Evolutionary conservation across 306 rosid genomes (phyloP).

Genomic region (Cucurbita moschata): DNA sequence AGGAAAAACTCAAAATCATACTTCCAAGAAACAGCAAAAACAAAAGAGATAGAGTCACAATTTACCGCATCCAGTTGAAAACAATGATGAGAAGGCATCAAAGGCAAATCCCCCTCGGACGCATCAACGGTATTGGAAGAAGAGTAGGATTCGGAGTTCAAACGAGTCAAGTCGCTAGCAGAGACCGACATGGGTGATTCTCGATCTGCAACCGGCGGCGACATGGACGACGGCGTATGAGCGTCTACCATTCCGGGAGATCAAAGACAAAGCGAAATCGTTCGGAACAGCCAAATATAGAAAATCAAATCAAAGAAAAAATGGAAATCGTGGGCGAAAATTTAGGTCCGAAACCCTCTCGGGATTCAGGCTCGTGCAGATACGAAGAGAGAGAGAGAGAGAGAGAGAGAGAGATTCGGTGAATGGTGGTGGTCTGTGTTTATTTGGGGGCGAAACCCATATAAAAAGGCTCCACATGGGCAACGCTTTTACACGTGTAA

Average conservation of each 20-base stretch:
- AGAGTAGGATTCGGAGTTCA: slow-evolving; percentile 24
- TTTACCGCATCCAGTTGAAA: slow-evolving; percentile 23
- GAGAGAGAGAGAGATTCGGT: background rate
- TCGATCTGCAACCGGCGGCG: slow-evolving; percentile 28
- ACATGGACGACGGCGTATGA: background rate
- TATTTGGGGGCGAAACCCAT: slow-evolving; percentile 8
- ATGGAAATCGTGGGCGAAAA: background rate
- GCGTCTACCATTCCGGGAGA: slow-evolving; percentile 24
- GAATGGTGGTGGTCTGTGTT: background rate
- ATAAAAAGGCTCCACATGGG: slow-evolving; percentile 54
- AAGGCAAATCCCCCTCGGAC: slow-evolving; percentile 7
- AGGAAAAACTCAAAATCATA: background rate
- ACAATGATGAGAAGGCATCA: slow-evolving; percentile 1
- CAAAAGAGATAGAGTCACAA: background rate
- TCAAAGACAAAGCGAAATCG: slow-evolving; percentile 4
- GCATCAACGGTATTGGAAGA: slow-evolving; percentile 26
- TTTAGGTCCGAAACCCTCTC: slow-evolving; percentile 27
- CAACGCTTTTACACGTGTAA: slow-evolving; percentile 82
- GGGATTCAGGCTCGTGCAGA: slow-evolving; percentile 1
- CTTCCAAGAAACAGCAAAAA: background rate
- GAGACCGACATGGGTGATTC: slow-evolving; percentile 1
- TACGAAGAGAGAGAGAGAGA: background rate
- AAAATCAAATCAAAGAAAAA: background rate
- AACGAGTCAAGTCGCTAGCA: slow-evolving; percentile 21
- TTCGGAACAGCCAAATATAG: background rate